Conservation (phyloP, 176 grass and related monocot species). For the Urochloa ruziziensis region DNA sequence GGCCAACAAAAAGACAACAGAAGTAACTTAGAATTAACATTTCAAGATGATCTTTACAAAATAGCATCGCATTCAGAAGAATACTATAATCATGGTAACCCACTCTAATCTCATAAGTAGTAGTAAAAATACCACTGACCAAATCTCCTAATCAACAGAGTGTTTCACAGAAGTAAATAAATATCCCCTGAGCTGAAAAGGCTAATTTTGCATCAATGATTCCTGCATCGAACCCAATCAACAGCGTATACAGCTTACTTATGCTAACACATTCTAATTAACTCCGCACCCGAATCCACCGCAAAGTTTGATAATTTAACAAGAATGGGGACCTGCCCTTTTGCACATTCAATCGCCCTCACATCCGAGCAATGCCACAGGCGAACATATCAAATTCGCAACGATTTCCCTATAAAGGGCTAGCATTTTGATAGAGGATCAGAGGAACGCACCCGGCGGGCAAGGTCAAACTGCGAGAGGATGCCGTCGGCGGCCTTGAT, state of each 20-base stretch:
- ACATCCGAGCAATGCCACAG: constrained; percentile 1
- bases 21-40: background rate
- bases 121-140: background rate
- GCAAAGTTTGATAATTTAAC: background rate
- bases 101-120: background rate
- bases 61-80: background rate
- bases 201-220: background rate
- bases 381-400: background rate
- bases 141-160: background rate
- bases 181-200: background rate
- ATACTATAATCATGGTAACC: background rate
- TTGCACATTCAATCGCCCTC: background rate
- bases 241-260: background rate
- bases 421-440: background rate
- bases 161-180: background rate
- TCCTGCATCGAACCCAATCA: background rate
- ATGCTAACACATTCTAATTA: background rate
- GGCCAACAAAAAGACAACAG: background rate
- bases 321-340: background rate
- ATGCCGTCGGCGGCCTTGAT: constrained; percentile 68
- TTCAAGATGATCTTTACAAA: background rate
- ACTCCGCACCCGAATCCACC: background rate
- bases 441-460: constrained; percentile 51
- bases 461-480: constrained; percentile 68
- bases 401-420: background rate